These are phyloP conservation scores for Globisporangium apiculatum DNA, from an alignment of 352 stramenopile species.

Conservation along the genomic window DNA sequence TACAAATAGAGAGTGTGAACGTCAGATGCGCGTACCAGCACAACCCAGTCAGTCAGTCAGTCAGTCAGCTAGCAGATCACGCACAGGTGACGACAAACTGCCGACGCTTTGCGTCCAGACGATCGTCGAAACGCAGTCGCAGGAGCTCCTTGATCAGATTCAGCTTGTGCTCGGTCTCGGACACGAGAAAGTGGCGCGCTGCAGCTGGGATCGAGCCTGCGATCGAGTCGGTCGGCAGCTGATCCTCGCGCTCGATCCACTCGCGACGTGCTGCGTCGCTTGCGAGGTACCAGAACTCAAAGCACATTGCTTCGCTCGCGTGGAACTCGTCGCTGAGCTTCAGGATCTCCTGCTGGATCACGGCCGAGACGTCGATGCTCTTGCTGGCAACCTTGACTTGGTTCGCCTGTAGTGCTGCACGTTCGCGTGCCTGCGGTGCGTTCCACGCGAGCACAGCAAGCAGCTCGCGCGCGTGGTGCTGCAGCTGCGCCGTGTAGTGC, in stretches of 20 bases:
- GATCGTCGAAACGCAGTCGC: conserved; percentile 51
- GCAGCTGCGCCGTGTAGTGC: conserved; percentile 47
- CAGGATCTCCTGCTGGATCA: conserved; percentile 79
- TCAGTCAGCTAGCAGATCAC: conserved; percentile 2
- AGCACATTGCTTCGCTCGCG: conserved; percentile 50
- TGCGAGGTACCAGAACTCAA: conserved; percentile 73
- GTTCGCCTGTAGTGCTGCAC: conserved; percentile 56
- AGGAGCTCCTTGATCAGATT: conserved; percentile 71
- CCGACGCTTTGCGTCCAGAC: conserved; percentile 41
- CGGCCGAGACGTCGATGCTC: conserved; percentile 58
- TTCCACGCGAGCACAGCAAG: conserved; percentile 32
- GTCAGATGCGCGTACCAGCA: no score
- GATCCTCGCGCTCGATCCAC: conserved; percentile 66
- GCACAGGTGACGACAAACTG: conserved; percentile 54
- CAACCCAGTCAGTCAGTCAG: background rate
- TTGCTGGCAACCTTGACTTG: conserved; percentile 53
- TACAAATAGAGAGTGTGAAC: background rate
- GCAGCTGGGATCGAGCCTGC: conserved; percentile 53
- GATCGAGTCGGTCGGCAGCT: conserved; percentile 36
- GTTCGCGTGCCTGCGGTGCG: conserved; percentile 33
- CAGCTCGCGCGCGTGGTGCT: conserved; percentile 32
- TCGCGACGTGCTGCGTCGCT: conserved; percentile 62
- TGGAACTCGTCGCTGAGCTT: conserved; percentile 77
- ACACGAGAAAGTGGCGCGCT: conserved; percentile 68
- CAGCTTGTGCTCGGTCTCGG: conserved; percentile 70